Evolutionary conservation across 2,329 filamentous ascomycete genomes (phyloP).

Genomic region (Pseudogymnoascus sp.): DNA sequence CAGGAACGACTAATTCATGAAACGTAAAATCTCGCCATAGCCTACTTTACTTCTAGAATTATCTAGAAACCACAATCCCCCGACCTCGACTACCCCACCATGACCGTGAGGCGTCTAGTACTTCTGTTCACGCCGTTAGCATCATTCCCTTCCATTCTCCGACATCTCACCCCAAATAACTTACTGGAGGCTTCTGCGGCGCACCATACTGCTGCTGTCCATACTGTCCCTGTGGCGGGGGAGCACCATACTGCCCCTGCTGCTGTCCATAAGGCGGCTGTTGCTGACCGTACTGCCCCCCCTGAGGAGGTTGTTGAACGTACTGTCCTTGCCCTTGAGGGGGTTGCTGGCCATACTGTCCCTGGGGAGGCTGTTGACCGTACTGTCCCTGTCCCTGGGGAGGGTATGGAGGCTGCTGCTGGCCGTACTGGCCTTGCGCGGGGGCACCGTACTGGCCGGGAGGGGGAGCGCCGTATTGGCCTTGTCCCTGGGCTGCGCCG

Average conservation of each 20-base stretch:
- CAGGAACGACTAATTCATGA: background rate
- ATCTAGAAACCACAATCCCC: background rate
- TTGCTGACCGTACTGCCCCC: background rate
- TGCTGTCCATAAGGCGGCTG: background rate
- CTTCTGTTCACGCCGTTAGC: background rate
- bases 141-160: background rate
- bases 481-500: slow-evolving; percentile 19
- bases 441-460: slow-evolving; percentile 26
- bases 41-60: background rate
- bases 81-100: background rate
- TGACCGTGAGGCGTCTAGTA: background rate
- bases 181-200: background rate
- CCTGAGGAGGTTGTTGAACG: background rate
- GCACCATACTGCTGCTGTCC: background rate
- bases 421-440: background rate
- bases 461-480: slow-evolving; percentile 27
- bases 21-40: background rate
- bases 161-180: background rate
- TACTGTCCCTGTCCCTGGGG: slow-evolving; percentile 20
- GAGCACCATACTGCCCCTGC: background rate
- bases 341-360: slow-evolving; percentile 7
- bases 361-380: slow-evolving; percentile 11
- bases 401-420: slow-evolving; percentile 14
- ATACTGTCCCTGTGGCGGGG: background rate
- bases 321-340: background rate